Percentiles rank a stretch among this genome's conserved stretches.
phyloP scores from a whole-genome alignment of 2,329 filamentous ascomycete species.

The Penicillium sp. region DNA sequence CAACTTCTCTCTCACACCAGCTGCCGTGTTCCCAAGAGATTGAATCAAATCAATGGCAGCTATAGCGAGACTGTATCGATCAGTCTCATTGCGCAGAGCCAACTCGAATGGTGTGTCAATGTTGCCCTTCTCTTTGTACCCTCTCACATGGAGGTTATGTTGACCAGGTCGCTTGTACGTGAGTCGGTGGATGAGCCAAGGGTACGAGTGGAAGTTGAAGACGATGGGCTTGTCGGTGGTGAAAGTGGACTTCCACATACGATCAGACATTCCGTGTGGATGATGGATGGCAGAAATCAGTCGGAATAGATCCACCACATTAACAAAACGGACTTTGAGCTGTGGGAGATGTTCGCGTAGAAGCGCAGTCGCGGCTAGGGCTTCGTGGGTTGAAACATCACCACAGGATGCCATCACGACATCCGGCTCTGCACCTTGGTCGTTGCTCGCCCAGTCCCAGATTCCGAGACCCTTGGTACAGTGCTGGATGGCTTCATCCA shows the following conservation, averaged over 20 bases:
- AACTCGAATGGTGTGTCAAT: conserved; percentile 78
- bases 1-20: conserved; percentile 62
- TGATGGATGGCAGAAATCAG: conserved; percentile 68
- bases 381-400: conserved; percentile 71
- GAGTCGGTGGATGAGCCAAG: conserved; percentile 73
- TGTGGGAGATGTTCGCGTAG: conserved; percentile 69
- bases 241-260: conserved; percentile 68
- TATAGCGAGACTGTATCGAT: conserved; percentile 74
- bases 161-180: conserved; percentile 72
- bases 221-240: conserved; percentile 69
- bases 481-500: conserved; percentile 70
- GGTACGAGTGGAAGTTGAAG: conserved; percentile 84
- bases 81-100: conserved; percentile 73
- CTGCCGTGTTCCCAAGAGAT: conserved; percentile 61
- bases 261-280: conserved; percentile 67
- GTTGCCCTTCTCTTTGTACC: conserved; percentile 80
- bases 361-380: conserved; percentile 70
- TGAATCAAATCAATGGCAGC: conserved; percentile 70
- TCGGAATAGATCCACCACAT: conserved; percentile 78
- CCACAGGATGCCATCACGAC: conserved; percentile 74
- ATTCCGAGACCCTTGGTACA: conserved; percentile 77
- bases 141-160: conserved; percentile 68
- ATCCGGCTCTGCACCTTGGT: conserved; percentile 66
- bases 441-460: conserved; percentile 74
- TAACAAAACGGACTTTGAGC: conserved; percentile 75